Base-by-base conservation (phyloP, 73 alveolate species). In the Uronychia setigera region DNA sequence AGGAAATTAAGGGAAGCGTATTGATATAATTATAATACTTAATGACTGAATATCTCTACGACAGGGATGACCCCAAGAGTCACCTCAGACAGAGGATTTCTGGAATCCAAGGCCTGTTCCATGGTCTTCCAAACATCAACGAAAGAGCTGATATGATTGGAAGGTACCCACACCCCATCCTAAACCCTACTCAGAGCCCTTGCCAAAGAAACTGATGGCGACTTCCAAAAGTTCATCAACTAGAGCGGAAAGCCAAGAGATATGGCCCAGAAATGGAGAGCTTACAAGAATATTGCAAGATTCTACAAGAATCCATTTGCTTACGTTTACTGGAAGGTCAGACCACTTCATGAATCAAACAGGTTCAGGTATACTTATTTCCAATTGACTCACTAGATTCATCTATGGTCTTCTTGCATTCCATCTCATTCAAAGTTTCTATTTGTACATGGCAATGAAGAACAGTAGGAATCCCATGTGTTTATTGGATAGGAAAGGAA, bases 261-360 rank as follows among this genome's bases (percentile, higher is more conserved):
- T 59, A 58, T 58, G 76, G 95, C 95, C 59, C 91, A 90, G 60
- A 90, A 90, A 67, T 91, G 98, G 95, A 93, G 98, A 92, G 94
- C 93, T 58, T 95, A 91, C 95, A 95, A 92, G 92, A 95, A 95
- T 86, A 85, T 95, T 86, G 94, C 93, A 83, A 83, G 98, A 85
- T 90, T 95, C 87, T 83, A 79, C 86, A 95, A 95, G 86, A 89
- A 95, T 80, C 98, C 98, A 11, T 34, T 87, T 29, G 98, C 94
- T 25, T 95, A 92, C 85, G 78, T 78, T 78, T 95, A 78, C 92
- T 95, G 98, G 98, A 95, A 95, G 92, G 79, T 88, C 31, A 58
- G 67, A 31, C 91, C 91, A 0, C 76, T 92, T 57, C 85, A 32
- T 76, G 13, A 59, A 26, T 92, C 87, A 78, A 87, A 87, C 87